Evolutionary conservation across 1,284 basidiomycete species (phyloP), one percentile per base, ranked within the genome.

Genomic region (Microbotryum silenes-acaulis): DNA sequence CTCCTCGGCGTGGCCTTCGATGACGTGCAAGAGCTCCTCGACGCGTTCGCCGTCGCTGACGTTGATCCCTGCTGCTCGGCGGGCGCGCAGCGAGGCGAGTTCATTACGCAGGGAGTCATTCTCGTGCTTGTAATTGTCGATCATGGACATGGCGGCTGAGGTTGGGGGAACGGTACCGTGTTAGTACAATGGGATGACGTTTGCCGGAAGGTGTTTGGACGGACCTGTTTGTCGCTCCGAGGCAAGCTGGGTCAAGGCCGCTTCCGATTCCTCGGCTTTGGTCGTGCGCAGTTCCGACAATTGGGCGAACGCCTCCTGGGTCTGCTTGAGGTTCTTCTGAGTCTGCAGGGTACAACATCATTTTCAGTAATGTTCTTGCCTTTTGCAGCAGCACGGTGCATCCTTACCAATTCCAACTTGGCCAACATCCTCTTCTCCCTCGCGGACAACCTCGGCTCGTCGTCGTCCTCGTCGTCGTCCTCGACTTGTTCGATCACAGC

Each of bases 91-190:
- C 8, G 54, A n/a, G 29, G 53, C n/a, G 29, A 62, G 29, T 23
- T 69, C 67, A 27, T 51, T 2, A 6, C 53, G 47, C 9, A 69
- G 51, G 2, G 47, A 42, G 52, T 66, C 65, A 46, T 51, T 52
- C 48, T 66, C 67, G 50, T 56, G n/a, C 47, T 69, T 69, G 61
- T 67, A 69, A 18, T 54, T 44, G 6, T 56, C 33, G 48, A 69
- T 62, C 31, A 56, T 69, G n/a, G 55, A 50, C 21, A 45, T 29
- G 16, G 61, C 33, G 18, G 61, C 59, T 57, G 37, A 16, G 2
- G 18, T 33, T 12, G 10, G 25, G 4, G 6, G 46, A 8, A 53
- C 6, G 31, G 20, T 2, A 25, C 12, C 20, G 29, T 29, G 29
- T 23, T 10, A 50, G 48, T 12, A 6, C 23, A 31, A 6, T 4